Base-by-base conservation (phyloP, 2,329 filamentous ascomycete genomes). In the Aspergillus vadensis region DNA sequence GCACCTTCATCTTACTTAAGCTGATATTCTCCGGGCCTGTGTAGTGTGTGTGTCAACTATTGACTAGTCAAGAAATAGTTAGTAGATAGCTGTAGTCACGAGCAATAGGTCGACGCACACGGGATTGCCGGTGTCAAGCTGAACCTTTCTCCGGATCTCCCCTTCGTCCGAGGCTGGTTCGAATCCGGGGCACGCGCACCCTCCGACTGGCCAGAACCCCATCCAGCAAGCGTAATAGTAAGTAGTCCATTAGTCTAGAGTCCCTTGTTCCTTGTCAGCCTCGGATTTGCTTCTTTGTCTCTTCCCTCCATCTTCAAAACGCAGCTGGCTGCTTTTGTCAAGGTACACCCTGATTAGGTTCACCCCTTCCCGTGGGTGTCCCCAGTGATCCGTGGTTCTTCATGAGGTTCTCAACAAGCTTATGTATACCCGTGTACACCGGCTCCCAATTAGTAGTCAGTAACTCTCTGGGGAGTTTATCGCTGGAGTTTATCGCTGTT, bases 91-190 rank as follows among this genome's bases (percentile, higher is more conserved):
- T 36, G 32, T 14, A 32, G 30, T 32, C 44, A 27, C 10, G 17
- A 25, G 12, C 14, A 48, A n/a, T 23, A n/a, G 19, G 44, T 48
- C 44, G 23, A 21, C 44, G 23, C 41, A 12, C 41, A 44, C 41
- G 55, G 58, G 64, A 63, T 49, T 65, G 56, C 61, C 62, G 65
- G 59, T 60, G 63, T 27, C 53, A 63, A 59, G 44, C 57, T 60
- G 58, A 65, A 59, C 44, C 47, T 58, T 67, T 52, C 65, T 66
- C 70, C 66, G 68, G 65, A 67, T 69, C 61, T 69, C 69, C 69
- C 71, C 64, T 69, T 72, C 63, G 65, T 65, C 71, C 70, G 70
- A 70, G 62, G 65, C 63, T 64, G 53, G 63, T 60, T 64, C 57
- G 48, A 69, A 57, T 65, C 56, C 60, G 58, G 51, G 49, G 51